Conservation (phyloP, 768 basidiomycete species). For the Gautieria morchelliformis region DNA sequence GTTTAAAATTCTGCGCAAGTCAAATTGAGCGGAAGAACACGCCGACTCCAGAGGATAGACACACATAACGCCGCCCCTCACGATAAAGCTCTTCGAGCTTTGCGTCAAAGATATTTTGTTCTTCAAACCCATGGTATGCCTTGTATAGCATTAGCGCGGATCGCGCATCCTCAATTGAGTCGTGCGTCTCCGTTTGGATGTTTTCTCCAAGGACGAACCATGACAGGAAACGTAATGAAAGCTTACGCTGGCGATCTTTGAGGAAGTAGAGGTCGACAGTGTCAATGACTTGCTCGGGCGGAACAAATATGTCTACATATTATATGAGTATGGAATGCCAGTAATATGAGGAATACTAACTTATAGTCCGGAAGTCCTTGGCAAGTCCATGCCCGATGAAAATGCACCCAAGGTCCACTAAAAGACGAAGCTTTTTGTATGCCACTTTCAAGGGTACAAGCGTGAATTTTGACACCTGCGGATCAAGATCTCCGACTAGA, state of each 20-base stretch:
- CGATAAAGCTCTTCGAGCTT: constrained; percentile 81
- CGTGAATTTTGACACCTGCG: constrained; percentile 70
- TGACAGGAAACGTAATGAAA: constrained; percentile 86
- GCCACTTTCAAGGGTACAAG: constrained; percentile 95
- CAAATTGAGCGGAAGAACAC: background rate
- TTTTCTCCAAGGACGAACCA: constrained; percentile 90
- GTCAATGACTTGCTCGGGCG: constrained; percentile 91
- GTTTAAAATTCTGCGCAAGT: constrained; percentile 44
- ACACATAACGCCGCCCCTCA: constrained; percentile 64
- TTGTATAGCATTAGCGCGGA: constrained; percentile 82
- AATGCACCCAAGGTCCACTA: constrained; percentile 91
- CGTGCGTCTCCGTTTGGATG: constrained; percentile 91
- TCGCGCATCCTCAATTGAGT: constrained; percentile 95
- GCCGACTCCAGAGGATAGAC: constrained; percentile 16
- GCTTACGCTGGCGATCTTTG: constrained; percentile 67
- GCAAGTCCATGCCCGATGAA: constrained; percentile 96
- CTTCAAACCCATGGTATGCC: constrained; percentile 68
- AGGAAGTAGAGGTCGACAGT: constrained; percentile 96
- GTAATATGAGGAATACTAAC: constrained; percentile 36
- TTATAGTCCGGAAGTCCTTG: constrained; percentile 98
- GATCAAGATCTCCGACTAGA: constrained; percentile 88
- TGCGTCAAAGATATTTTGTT: constrained; percentile 68
- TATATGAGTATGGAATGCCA: background rate
- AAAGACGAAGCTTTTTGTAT: constrained; percentile 89
- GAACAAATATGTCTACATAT: constrained; percentile 81